Evolutionary conservation across 2,329 filamentous ascomycete genomes (phyloP).

Genomic region (Fusarium sp.): DNA sequence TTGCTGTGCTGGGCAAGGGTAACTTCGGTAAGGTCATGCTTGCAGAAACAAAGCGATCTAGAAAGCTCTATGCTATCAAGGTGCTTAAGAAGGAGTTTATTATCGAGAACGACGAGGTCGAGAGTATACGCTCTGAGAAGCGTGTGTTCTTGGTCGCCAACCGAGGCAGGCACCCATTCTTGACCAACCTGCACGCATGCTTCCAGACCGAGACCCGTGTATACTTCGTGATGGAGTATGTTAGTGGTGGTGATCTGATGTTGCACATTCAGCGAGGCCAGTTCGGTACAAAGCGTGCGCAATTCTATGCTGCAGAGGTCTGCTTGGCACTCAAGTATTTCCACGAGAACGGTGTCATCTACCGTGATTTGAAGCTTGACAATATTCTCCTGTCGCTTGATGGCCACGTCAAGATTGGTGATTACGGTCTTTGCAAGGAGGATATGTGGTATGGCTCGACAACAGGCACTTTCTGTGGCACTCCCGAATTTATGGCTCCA

Average conservation of each 20-base stretch:
- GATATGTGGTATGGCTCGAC: constrained; percentile 99
- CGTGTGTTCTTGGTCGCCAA: constrained; percentile 97
- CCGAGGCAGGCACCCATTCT: constrained; percentile 95
- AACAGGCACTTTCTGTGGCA: constrained; percentile 98
- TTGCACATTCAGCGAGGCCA: constrained; percentile 97
- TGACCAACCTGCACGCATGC: constrained; percentile 94
- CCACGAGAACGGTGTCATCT: constrained; percentile 99
- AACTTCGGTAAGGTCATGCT: constrained; percentile 99
- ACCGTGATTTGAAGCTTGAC: constrained; percentile 93
- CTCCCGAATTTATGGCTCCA: constrained; percentile 99
- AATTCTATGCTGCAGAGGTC: constrained; percentile 99
- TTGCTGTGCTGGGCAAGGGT: constrained; percentile 97
- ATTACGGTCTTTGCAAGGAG: constrained; percentile 99
- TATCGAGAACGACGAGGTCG: constrained; percentile 98
- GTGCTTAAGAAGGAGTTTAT: constrained; percentile 99
- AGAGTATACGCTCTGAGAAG: constrained; percentile 98
- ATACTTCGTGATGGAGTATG: constrained; percentile 99
- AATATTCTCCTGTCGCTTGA: constrained; percentile 95
- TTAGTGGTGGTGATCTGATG: constrained; percentile 98
- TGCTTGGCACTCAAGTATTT: constrained; percentile 98
- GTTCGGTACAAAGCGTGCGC: constrained; percentile 94
- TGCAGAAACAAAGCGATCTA: constrained; percentile 93
- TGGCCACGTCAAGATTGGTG: constrained; percentile 97
- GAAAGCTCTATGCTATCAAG: constrained; percentile 97
- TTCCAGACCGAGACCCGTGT: constrained; percentile 99